phyloP scores from a whole-genome alignment of 208 protist genomes.

The Acanthamoeba castellanii region DNA sequence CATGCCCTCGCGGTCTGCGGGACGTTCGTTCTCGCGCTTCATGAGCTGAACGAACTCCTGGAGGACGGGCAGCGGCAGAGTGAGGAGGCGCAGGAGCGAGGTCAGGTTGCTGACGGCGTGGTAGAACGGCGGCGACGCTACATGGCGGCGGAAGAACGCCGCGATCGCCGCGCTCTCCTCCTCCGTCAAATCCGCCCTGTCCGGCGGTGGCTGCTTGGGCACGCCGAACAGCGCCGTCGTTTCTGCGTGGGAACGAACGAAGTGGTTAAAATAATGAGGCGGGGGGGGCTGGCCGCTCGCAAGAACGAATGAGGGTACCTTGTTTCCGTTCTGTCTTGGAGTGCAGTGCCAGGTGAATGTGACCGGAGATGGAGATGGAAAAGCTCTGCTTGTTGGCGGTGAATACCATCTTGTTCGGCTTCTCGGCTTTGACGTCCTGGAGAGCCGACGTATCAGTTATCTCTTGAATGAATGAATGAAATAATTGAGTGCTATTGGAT shows the following conservation, averaged over 20 bases:
- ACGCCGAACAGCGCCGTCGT: constrained; percentile 38
- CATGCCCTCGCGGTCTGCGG: not conserved
- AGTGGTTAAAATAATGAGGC: not conserved
- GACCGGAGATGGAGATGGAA: constrained; percentile 11
- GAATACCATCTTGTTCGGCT: constrained; percentile 42
- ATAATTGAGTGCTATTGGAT: not conserved
- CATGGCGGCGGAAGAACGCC: constrained; percentile 8
- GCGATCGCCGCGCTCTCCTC: not conserved
- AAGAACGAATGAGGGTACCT: not conserved
- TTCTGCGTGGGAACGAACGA: not conserved
- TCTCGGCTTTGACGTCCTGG: constrained; percentile 42
- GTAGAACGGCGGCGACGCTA: constrained; percentile 8
- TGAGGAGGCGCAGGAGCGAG: constrained; percentile 35
- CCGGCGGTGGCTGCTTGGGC: constrained; percentile 12
- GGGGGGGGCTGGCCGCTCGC: no score
- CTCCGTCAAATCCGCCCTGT: not conserved
- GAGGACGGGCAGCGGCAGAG: constrained; percentile 11
- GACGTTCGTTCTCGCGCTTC: constrained; percentile 33
- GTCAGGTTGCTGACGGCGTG: constrained; percentile 18
- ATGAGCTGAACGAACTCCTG: constrained; percentile 61
- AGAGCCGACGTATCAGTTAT: not conserved
- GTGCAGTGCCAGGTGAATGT: constrained; percentile 26
- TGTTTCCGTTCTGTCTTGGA: constrained; percentile 35
- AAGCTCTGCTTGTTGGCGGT: constrained; percentile 53
- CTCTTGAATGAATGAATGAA: not conserved